Evolutionary conservation across 495 filamentous ascomycete species (phyloP).

Genomic region (Choiromyces venosus): DNA sequence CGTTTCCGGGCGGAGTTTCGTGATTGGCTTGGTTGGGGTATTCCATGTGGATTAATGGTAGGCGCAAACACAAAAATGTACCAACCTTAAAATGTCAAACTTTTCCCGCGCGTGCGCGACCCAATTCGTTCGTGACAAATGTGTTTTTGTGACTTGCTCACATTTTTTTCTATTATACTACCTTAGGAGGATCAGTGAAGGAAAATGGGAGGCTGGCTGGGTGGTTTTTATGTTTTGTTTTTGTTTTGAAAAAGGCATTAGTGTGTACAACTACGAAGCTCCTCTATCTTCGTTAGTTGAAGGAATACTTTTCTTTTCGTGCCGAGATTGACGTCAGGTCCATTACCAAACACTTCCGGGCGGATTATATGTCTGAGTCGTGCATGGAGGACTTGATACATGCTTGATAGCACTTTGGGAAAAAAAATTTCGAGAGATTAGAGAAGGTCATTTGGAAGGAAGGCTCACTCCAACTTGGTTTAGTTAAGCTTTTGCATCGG

Average conservation of each 20-base stretch:
- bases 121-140: constrained; percentile 11
- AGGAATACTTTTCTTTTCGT: constrained; percentile 87
- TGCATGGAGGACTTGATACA: constrained; percentile 91
- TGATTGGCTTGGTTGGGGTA: not conserved
- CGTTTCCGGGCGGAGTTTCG: constrained; percentile 14
- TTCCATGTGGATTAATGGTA: constrained; percentile 1
- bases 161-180: constrained; percentile 5
- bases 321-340: constrained; percentile 76
- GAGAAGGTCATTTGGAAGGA: not conserved
- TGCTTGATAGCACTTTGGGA: constrained; percentile 19
- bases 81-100: constrained; percentile 12
- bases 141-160: constrained; percentile 1
- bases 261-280: constrained; percentile 97
- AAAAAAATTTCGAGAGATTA: not conserved
- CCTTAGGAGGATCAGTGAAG: not conserved
- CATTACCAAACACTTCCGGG: constrained; percentile 86
- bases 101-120: constrained; percentile 41
- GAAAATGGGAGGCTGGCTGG: not conserved
- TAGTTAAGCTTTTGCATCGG: constrained; percentile 1
- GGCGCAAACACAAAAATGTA: not conserved
- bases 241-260: constrained; percentile 65
- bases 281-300: constrained; percentile 52
- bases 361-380: constrained; percentile 56
- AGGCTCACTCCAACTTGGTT: not conserved
- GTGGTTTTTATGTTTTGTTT: not conserved